A percentile compares a stretch with the other conserved stretches of the same genome.
Conservation (phyloP, 2,329 filamentous ascomycete species). For the Phaeoacremonium minimum region DNA sequence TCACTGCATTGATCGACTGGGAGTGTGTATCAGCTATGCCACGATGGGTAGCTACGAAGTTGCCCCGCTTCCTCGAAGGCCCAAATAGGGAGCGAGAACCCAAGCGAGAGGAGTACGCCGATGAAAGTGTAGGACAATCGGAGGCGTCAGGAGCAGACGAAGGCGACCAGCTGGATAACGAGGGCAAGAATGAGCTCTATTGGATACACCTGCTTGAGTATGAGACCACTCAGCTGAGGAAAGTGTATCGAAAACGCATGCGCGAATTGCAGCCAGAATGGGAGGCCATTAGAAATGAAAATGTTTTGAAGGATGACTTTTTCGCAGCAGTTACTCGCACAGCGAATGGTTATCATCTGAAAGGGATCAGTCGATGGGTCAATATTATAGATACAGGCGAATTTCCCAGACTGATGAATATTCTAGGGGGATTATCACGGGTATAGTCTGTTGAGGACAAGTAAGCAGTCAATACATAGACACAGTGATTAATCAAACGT, state of each 20-base stretch:
- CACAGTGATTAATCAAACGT: too few relatives aligned
- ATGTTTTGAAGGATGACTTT: background rate
- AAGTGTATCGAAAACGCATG: conserved; percentile 19
- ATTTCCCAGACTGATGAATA: too few relatives aligned
- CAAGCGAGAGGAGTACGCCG: conserved; percentile 20
- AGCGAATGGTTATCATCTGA: too few relatives aligned
- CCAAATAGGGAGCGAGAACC: conserved; percentile 23
- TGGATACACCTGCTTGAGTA: conserved; percentile 34
- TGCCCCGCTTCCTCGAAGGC: conserved; percentile 27
- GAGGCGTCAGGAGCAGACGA: too few relatives aligned
- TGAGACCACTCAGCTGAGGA: conserved; percentile 30
- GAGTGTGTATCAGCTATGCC: conserved; percentile 35
- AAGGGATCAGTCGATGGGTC: too few relatives aligned
- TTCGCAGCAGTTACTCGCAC: too few relatives aligned
- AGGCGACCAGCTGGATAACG: conserved; percentile 27
- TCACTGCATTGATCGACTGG: conserved; percentile 36
- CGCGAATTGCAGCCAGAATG: background rate
- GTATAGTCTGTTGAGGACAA: too few relatives aligned
- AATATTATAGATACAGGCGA: too few relatives aligned
- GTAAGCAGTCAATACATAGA: too few relatives aligned
- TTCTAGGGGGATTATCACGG: too few relatives aligned
- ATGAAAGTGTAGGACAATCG: conserved; percentile 18
- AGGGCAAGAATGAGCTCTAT: conserved; percentile 32
- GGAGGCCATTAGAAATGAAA: background rate
- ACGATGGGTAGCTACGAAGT: conserved; percentile 26